These are phyloP conservation scores for Russula lepida DNA, from an alignment of 768 basidiomycete genomes.

Conservation along the genomic window DNA sequence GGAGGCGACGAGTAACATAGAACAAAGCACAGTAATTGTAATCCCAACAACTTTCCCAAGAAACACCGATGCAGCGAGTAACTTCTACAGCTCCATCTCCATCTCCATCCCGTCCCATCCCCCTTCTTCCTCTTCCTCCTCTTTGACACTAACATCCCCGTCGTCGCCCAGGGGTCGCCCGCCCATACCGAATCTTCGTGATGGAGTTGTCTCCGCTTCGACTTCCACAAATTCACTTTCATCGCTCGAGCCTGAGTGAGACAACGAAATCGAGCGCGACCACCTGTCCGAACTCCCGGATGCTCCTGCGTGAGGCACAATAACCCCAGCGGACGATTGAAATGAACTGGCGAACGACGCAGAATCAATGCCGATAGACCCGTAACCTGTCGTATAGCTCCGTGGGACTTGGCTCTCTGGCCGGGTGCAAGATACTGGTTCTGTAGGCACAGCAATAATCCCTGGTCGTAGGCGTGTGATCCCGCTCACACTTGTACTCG, in stretches of 20 bases:
- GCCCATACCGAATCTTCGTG: slow-evolving; percentile 24
- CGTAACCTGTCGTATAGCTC: slow-evolving; percentile 25
- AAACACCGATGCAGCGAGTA: neutral
- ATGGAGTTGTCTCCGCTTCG: slow-evolving; percentile 1
- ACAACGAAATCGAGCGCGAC: slow-evolving; percentile 26
- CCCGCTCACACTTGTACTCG: slow-evolving; percentile 31
- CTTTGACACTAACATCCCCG: slow-evolving; percentile 37
- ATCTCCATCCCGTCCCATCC: slow-evolving; percentile 47
- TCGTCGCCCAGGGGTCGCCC: slow-evolving; percentile 33
- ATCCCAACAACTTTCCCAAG: neutral
- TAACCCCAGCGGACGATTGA: slow-evolving; percentile 8
- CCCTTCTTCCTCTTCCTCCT: slow-evolving; percentile 37
- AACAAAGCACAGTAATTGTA: neutral
- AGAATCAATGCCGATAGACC: slow-evolving; percentile 33
- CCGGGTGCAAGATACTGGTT: slow-evolving; percentile 3
- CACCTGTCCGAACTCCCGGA: slow-evolving; percentile 29
- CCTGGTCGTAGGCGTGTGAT: slow-evolving; percentile 58
- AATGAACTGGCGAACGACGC: slow-evolving; percentile 22
- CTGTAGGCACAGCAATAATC: slow-evolving; percentile 35
- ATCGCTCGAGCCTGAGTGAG: slow-evolving; percentile 31
- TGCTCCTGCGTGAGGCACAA: slow-evolving; percentile 1
- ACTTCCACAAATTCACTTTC: slow-evolving; percentile 26
- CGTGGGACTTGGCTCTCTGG: neutral
- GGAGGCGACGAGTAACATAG: neutral
- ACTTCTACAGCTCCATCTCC: slow-evolving; percentile 56